Evolutionary conservation across 139 green algal genomes (phyloP), one percentile per base, ranked within the genome.

Genomic region (Volvox africanus): DNA sequence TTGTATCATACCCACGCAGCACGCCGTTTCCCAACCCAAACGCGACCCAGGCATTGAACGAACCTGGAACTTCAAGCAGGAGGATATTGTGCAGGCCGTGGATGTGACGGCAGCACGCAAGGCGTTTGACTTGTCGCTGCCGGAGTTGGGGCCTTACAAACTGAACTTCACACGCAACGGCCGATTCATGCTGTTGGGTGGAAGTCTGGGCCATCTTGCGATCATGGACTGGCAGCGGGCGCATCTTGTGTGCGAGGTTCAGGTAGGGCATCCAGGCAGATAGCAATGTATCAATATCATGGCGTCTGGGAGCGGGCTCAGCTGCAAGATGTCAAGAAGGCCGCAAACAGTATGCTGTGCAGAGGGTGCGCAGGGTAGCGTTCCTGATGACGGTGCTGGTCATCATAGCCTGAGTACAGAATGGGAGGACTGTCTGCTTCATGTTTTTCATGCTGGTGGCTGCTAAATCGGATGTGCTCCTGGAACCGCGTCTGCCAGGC

Each of bases 21-120:
- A 79, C 71, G 21, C 22, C 71, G 9, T 79, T 32, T 35, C 71
- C 28, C 30, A 79, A 33, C 71, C 71, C 28, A 79, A 33, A 36
- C 71, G 18, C 32, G 13, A 21, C 68, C 26, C 89, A 95, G 96
- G 96, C 68, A 92, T 98, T 61, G 98, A 99, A 92, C 94, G 95
- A 55, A 99, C 98, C 1, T 98, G 94, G 93, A 95, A 95, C 50
- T 97, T 99, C 85, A 90, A 95, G 86, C 98, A 99, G 94, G 44
- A 92, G 32, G 97, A 97, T 55, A 98, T 99, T 36, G 93, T 96
- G 12, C n/a, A 37, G 55, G 82, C 91, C 71, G 95, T 97, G 36
- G 96, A 97, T 33, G 71, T 79, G 20, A 95, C 95, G 5, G 96
- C 96, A 19, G 93, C 93, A 0, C 77, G 89, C n/a, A 99, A 99